Evolutionary conservation across 331 rosid species (phyloP), one percentile per base, ranked within the genome.

Genomic region (Quercus phellos): DNA sequence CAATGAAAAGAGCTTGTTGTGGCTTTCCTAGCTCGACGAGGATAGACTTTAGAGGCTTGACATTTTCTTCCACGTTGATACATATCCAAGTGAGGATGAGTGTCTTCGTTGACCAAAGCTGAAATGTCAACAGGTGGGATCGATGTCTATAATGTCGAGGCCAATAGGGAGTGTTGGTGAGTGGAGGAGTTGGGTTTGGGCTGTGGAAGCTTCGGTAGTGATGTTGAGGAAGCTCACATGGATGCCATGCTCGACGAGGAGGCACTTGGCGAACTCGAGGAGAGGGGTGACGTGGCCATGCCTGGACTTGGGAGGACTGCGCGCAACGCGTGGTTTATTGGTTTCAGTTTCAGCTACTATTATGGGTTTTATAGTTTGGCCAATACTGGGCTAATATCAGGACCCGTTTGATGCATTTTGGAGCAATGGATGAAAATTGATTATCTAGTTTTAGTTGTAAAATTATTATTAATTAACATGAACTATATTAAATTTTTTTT

Each of bases 141-240:
- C 38, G 1, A 32, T 4, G 74, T 86, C 84, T 51, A 86, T 4
- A 55, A 81, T 79, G 32, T 66, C 60, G 67, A 86, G 79, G 13
- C 55, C 72, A 7, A 53, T 35, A 27, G 87, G 90, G 54, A 84
- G 80, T 55, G 26, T 2, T 0, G 84, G 51, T 4, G 85, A 79
- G 70, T 38, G 79, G 4, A 88, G 77, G 4, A 85, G 87, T 14
- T 34, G 56, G 34, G 5, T 74, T 24, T 88, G 82, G 13, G 84
- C 81, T 2, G 81, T 51, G 73, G 88, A 79, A 16, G 83, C 79
- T 67, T 83, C 81, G 71, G 90, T 67, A 74, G 92, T 78, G 75
- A 88, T 61, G 81, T 84, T 74, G 71, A 88, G 84, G 79, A 86
- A 86, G 85, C 79, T 84, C 18, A 86, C 87, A 19, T 22, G 79